Percentiles rank a stretch among this genome's conserved stretches.
phyloP scores from a whole-genome alignment of 306 rosid species.

The Casuarina equisetifolia region DNA sequence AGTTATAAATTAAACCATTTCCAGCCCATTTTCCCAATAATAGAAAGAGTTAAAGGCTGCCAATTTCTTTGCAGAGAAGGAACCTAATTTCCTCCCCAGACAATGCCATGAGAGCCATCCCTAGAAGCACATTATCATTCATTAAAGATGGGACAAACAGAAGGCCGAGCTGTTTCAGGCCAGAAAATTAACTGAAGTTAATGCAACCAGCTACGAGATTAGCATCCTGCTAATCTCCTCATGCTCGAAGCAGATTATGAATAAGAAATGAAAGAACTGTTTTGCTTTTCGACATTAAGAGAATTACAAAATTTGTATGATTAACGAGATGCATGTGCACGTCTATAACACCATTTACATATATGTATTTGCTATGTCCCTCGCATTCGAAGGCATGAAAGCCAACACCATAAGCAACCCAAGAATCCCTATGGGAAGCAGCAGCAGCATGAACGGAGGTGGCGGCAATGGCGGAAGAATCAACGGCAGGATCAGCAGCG shows the following conservation, averaged over 20 bases:
- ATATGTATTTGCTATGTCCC: conserved; percentile 39
- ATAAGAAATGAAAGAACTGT: conserved; percentile 5
- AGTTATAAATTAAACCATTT: too few relatives aligned
- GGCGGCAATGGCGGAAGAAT: conserved; percentile 62
- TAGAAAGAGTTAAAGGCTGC: too few relatives aligned
- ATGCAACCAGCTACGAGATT: not conserved
- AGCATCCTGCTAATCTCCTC: not conserved
- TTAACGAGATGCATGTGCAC: not conserved
- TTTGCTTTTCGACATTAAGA: not conserved
- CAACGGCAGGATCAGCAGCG: conserved; percentile 56
- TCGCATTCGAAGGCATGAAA: conserved; percentile 57
- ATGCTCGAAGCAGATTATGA: not conserved
- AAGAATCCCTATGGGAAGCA: conserved; percentile 51
- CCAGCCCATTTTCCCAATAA: too few relatives aligned
- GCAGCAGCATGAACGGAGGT: conserved; percentile 50
- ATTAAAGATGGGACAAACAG: too few relatives aligned
- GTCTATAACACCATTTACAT: conserved; percentile 25
- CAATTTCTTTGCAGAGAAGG: too few relatives aligned
- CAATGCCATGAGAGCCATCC: too few relatives aligned
- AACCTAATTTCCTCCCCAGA: too few relatives aligned
- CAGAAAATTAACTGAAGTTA: too few relatives aligned
- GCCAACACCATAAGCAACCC: conserved; percentile 51
- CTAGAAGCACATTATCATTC: too few relatives aligned
- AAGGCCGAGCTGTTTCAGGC: too few relatives aligned
- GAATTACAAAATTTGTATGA: conserved; percentile 27